phyloP scores from a whole-genome alignment of 2,329 filamentous ascomycete species.

The Huntiella decipiens region DNA sequence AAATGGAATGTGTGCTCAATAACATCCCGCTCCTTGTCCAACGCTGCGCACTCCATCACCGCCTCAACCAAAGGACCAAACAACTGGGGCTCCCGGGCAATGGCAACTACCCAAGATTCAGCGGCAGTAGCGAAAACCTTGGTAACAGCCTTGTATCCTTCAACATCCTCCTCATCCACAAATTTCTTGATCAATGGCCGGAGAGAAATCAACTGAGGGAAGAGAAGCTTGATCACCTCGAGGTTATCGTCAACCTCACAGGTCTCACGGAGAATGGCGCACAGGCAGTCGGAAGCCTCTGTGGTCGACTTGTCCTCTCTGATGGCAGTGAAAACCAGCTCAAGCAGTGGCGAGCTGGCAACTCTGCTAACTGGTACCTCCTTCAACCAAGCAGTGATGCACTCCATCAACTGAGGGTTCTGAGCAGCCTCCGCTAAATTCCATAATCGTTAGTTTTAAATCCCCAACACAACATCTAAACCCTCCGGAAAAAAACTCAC shows the following conservation, averaged over 20 bases:
- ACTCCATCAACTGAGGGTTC: conserved; percentile 83
- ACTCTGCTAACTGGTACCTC: conserved; percentile 75
- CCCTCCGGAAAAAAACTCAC: conserved; percentile 30
- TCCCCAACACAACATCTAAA: neutral
- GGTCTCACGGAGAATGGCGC: conserved; percentile 80
- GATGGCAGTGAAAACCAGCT: conserved; percentile 61
- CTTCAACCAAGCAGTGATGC: conserved; percentile 88
- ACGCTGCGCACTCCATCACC: conserved; percentile 75
- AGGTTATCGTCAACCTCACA: conserved; percentile 82
- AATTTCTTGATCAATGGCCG: conserved; percentile 56
- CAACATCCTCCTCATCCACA: conserved; percentile 63
- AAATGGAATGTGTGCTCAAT: conserved; percentile 90
- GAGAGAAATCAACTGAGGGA: conserved; percentile 61
- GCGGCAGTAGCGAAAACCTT: conserved; percentile 84
- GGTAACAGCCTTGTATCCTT: conserved; percentile 74
- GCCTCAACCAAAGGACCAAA: conserved; percentile 77
- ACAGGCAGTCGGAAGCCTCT: conserved; percentile 79
- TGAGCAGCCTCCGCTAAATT: conserved; percentile 50
- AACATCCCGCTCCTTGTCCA: conserved; percentile 76
- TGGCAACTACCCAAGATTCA: conserved; percentile 82
- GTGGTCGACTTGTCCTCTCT: conserved; percentile 62
- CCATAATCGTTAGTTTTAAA: neutral
- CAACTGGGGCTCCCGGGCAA: conserved; percentile 62
- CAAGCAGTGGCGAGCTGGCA: conserved; percentile 67
- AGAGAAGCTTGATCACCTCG: conserved; percentile 60